Evolutionary conservation across 495 filamentous ascomycete genomes (phyloP).

Genomic region (Penicillium verhagenii): DNA sequence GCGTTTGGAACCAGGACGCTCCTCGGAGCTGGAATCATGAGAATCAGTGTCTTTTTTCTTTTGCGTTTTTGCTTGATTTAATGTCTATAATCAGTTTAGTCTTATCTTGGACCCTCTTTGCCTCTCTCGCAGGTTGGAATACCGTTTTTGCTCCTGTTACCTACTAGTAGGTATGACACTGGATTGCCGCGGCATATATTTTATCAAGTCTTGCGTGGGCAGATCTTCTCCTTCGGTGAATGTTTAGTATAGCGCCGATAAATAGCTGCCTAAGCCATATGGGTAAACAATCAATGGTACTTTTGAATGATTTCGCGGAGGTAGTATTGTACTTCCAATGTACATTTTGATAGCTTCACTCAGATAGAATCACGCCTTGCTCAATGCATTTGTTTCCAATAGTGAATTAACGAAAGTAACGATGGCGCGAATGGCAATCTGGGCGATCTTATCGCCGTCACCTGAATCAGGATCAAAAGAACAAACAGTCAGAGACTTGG

Average conservation of each 20-base stretch:
- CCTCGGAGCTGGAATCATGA: slow-evolving; percentile 7
- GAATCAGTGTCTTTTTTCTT: neutral
- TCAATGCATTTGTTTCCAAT: neutral
- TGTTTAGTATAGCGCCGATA: too few species aligned
- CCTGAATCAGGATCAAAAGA: slow-evolving; percentile 28
- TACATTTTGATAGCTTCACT: too few species aligned
- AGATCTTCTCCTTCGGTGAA: too few species aligned
- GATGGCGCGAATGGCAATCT: slow-evolving; percentile 19
- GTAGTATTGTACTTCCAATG: too few species aligned
- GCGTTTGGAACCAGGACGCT: slow-evolving; percentile 5
- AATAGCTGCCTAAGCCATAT: too few species aligned
- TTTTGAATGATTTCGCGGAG: too few species aligned
- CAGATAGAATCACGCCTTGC: neutral
- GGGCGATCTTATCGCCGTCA: slow-evolving; percentile 25
- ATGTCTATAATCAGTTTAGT: neutral
- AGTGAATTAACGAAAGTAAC: neutral
- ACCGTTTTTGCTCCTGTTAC: too few species aligned
- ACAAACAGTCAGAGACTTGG: slow-evolving; percentile 20
- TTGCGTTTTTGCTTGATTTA: neutral
- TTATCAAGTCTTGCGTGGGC: too few species aligned
- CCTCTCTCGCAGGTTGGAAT: too few species aligned
- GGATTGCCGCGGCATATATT: too few species aligned
- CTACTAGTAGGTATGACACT: too few species aligned
- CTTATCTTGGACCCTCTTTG: neutral
- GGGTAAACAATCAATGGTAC: too few species aligned